Evolutionary conservation across 2,329 filamentous ascomycete species (phyloP), one percentile per base, ranked within the genome.

Genomic region (Colletotrichum incanum): DNA sequence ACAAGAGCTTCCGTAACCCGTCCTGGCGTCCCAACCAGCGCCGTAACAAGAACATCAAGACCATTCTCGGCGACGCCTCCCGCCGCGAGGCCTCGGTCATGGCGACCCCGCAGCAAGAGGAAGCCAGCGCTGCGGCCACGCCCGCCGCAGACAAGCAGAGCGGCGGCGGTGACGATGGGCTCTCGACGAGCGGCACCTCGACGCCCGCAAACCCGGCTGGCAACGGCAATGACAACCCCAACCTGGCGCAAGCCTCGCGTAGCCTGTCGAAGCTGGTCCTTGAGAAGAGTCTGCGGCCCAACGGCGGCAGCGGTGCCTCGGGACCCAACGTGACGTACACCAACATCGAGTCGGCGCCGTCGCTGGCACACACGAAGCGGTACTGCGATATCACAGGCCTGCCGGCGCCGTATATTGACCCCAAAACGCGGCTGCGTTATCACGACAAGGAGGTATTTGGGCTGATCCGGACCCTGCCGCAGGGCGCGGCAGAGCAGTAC

Each of bases 41-140:
- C 63, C 94, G 96, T 83, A 99, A 99, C 90, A 99, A 99, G 87
- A 98, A 98, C 83, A 92, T 98, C 83, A 98, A 98, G 84, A 94
- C 97, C 77, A 96, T 99, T 74, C 88, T 99, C 73, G 93, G 94
- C 72, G 96, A 99, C 78, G 94, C 93, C 16, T 91, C 93, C 28
- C 93, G 94, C 76, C 94, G 93, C 79, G 96, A 98, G 85, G 94
- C 94, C n/a, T 74, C 73, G 20, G 88, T 94, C 45, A 87, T 95
- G 79, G 94, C 93, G 20, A 98, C 90, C 1, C 88, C 94, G 0
- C 93, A 94, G 80, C 73, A 74, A 41, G 92, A 93, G 79, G 93
- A 94, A 80, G 80, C 84, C 76, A 95, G 93, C 79, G 95, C 95
- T 75, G 88, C 91, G 65, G 94, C 89, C 8, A 97, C 95, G 1